Conservation (phyloP, 306 rosid genomes). For the Trifolium dubium region DNA sequence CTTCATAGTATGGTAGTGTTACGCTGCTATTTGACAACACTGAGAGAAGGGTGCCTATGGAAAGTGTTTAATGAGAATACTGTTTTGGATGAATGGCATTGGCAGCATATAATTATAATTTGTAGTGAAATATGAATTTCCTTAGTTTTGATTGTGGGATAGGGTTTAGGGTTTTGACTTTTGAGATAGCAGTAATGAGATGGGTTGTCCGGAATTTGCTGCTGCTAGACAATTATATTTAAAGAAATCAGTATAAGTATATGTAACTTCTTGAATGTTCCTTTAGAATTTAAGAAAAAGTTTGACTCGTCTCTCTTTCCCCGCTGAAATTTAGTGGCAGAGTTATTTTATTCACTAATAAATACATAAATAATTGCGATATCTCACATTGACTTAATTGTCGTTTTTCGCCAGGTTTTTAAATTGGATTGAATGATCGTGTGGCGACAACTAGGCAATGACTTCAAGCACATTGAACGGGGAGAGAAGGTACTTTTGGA, state of each 20-base stretch:
- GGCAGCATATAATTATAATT: background rate
- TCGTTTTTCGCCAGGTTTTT: conserved; percentile 50
- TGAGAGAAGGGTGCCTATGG: background rate
- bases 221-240: background rate
- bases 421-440: conserved; percentile 77
- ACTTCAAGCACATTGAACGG: conserved; percentile 83
- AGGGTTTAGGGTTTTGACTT: conserved; percentile 5
- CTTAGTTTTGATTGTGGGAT: background rate
- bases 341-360: background rate
- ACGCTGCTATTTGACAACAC: background rate
- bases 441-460: conserved; percentile 58
- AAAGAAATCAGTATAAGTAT: background rate
- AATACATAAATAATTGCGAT: conserved; percentile 15
- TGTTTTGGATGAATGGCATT: conserved; percentile 14
- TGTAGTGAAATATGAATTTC: background rate
- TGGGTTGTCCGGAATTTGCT: conserved; percentile 5
- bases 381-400: background rate
- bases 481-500: conserved; percentile 76
- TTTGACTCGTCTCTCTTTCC: background rate
- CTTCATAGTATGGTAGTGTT: too few relatives aligned
- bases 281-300: conserved; percentile 12
- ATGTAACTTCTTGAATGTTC: too few relatives aligned
- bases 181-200: conserved; percentile 13
- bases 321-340: background rate
- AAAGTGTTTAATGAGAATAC: background rate